Conservation (phyloP, 2,329 filamentous ascomycete genomes). For the Nemania abortiva region DNA sequence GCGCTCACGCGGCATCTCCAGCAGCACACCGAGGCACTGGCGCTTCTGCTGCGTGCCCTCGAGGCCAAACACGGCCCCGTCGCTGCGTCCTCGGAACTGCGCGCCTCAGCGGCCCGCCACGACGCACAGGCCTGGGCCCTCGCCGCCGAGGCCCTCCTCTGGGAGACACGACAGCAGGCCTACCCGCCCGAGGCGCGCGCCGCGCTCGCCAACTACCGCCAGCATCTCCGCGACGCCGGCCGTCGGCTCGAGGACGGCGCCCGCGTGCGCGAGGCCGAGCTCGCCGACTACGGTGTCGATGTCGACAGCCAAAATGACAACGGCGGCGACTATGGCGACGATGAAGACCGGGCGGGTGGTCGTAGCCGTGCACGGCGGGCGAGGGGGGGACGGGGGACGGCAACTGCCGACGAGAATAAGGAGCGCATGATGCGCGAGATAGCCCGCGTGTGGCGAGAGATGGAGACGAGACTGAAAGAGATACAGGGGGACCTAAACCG, state of each 20-base stretch:
- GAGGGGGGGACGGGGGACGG: constrained; percentile 25
- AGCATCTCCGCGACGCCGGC: constrained; percentile 63
- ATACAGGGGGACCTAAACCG: constrained; percentile 60
- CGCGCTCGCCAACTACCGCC: constrained; percentile 61
- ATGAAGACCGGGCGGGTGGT: constrained; percentile 18
- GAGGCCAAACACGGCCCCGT: constrained; percentile 68
- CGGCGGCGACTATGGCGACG: background rate
- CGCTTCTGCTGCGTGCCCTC: constrained; percentile 61
- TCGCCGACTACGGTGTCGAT: constrained; percentile 64
- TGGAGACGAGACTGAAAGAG: constrained; percentile 63
- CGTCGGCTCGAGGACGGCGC: constrained; percentile 60
- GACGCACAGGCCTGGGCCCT: constrained; percentile 58
- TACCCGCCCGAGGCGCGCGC: constrained; percentile 58
- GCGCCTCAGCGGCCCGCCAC: constrained; percentile 60
- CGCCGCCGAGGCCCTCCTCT: constrained; percentile 53
- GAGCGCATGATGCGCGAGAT: constrained; percentile 66
- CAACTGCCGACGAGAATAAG: constrained; percentile 51
- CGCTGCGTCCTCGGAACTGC: constrained; percentile 64
- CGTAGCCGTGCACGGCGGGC: constrained; percentile 33
- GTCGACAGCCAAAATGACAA: constrained; percentile 35
- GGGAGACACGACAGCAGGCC: constrained; percentile 54
- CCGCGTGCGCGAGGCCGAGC: constrained; percentile 56
- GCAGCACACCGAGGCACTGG: constrained; percentile 55
- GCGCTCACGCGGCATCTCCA: constrained; percentile 56
- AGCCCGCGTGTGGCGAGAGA: constrained; percentile 63